Conservation (phyloP, 352 stramenopile species). For the Globisporangium megalacanthum region DNA sequence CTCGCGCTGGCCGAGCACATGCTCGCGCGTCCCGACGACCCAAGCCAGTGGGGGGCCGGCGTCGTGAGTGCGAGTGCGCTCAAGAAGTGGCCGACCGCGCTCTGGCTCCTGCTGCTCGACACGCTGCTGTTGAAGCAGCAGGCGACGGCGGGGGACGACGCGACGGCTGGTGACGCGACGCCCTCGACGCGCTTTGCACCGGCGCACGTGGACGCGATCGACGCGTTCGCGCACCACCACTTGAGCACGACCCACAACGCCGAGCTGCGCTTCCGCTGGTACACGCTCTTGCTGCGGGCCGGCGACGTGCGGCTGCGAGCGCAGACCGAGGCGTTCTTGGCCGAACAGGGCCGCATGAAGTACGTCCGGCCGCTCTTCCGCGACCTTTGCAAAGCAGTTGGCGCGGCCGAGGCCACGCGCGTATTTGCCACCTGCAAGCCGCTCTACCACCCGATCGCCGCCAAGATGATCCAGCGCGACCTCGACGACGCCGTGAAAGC, state of each 20-base stretch:
- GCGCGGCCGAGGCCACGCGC: slow-evolving; percentile 18
- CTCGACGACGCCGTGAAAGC: no score
- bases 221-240: slow-evolving; percentile 38
- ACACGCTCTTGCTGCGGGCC: slow-evolving; percentile 49
- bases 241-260: slow-evolving; percentile 50
- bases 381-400: slow-evolving; percentile 39
- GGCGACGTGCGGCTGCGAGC: no score
- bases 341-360: slow-evolving; percentile 75
- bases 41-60: slow-evolving; percentile 21
- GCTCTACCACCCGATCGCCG: slow-evolving; percentile 61
- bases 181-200: slow-evolving; percentile 19
- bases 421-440: slow-evolving; percentile 50
- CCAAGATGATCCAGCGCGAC: slow-evolving; percentile 70
- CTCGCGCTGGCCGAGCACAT: slow-evolving; percentile 40
- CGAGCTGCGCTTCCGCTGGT: slow-evolving; percentile 72
- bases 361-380: slow-evolving; percentile 67
- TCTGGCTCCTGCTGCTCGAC: slow-evolving; percentile 59
- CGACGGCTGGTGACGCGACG: no score
- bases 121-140: slow-evolving; percentile 27
- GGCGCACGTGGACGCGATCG: slow-evolving; percentile 46
- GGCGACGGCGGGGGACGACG: no score
- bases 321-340: slow-evolving; percentile 34
- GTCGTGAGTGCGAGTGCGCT: slow-evolving; percentile 2
- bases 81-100: slow-evolving; percentile 33
- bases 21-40: slow-evolving; percentile 13